Evolutionary conservation across 2,329 filamentous ascomycete genomes (phyloP), one percentile per base, ranked within the genome.

Genomic region (Neophaeococcomyces aloes): DNA sequence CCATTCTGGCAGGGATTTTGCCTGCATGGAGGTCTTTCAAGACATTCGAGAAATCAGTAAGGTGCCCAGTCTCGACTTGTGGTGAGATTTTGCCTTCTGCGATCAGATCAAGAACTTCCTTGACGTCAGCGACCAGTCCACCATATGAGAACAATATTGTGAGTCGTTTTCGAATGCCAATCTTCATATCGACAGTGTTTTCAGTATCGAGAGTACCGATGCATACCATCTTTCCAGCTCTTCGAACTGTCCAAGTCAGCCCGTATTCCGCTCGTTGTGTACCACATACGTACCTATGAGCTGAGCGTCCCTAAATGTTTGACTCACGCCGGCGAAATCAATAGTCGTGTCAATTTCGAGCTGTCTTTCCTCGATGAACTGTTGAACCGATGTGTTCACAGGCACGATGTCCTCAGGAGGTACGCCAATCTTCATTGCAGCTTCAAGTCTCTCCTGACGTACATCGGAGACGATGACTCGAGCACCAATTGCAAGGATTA

Each of bases 401-500:
- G 59, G 57, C 0, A 64, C 57, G 5, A 65, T 57, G 33, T 66
- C 58, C 2, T 41, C 38, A 17, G 30, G 3, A 4, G 57, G 56
- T 13, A 66, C 48, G 1, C 62, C 63, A 10, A 64, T 46, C 4
- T 53, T 51, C 7, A 50, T 44, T 3, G 62, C 62, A 4, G 56
- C 59, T 15, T 64, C 36, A 6, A 48, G 42, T 23, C 35, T 7
- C 19, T 59, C 59, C 15, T 61, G 53, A 3, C 59, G 53, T 5
- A 62, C 45, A 42, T 66, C 63, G 2, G 57, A 59, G 6, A 65
- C 56, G 23, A 65, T 54, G 18, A 61, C 50, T 41, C 70, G 64
- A 38, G 69, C 73, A 38, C 72, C 64, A 29, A 73, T 64, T 48
- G 72, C 60, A 44, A 67, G 67, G 29, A 74, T 53, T 13, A 64